phyloP scores from a whole-genome alignment of 306 rosid species.

The Malus sylvestris region DNA sequence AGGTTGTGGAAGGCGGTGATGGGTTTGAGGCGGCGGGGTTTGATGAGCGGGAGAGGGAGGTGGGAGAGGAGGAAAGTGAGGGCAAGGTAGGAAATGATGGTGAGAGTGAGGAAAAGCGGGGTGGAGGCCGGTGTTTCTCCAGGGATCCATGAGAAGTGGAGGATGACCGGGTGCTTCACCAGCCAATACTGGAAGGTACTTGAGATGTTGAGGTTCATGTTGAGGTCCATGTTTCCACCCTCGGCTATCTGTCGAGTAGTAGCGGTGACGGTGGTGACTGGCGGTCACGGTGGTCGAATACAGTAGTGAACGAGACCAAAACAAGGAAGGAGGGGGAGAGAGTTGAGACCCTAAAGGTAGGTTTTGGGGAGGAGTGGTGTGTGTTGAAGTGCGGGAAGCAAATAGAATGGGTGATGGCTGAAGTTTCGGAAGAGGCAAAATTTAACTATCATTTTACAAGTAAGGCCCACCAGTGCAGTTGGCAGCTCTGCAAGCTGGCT shows the following conservation, averaged over 20 bases:
- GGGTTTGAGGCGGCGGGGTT: conserved; percentile 36
- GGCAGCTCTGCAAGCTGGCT: neutral
- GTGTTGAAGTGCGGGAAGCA: neutral
- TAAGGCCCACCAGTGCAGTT: neutral
- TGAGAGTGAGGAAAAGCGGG: conserved; percentile 34
- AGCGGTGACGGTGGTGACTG: neutral
- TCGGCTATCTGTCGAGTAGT: neutral
- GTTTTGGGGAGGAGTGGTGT: neutral
- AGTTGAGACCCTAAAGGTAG: neutral
- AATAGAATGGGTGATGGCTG: too few relatives aligned
- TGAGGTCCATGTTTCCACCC: neutral
- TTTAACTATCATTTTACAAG: neutral
- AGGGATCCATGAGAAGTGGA: conserved; percentile 58
- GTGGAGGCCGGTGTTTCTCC: conserved; percentile 41
- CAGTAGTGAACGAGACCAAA: neutral
- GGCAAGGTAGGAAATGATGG: conserved; percentile 43
- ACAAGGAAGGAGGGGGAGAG: neutral
- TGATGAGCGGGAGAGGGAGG: conserved; percentile 16
- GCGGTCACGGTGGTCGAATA: neutral
- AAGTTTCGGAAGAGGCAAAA: neutral
- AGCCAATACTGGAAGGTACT: conserved; percentile 41
- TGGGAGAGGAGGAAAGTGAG: conserved; percentile 44
- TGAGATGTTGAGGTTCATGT: conserved; percentile 1
- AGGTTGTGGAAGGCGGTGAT: conserved; percentile 55
- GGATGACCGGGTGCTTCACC: conserved; percentile 50